Evolutionary conservation across 495 filamentous ascomycete species (phyloP), one percentile per base, ranked within the genome.

Genomic region (Xylaria acuta): DNA sequence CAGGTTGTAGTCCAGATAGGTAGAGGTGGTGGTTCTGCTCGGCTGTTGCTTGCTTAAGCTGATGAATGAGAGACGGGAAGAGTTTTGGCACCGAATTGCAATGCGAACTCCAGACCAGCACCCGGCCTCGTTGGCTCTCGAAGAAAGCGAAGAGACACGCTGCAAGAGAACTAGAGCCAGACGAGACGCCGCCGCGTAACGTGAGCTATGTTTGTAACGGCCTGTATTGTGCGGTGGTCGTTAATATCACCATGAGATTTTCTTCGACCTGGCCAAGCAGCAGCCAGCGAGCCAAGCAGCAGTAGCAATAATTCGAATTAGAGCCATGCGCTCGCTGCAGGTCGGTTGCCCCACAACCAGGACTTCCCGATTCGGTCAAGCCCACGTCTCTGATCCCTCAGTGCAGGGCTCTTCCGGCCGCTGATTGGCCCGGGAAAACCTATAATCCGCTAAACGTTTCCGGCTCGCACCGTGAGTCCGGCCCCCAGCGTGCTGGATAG

Each of bases 391-490:
- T 70, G 67, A 63, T 72, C 32, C 70, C 71, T 74, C 71, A 65
- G 62, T 53, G 53, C 41, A 64, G 36, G 60, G 22, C 18, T n/a
- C 56, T 34, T 12, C 20, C 5, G 12, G 0, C 5, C 18, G 69
- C n/a, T 77, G 38, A 79, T 79, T 79, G 77, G 77, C 40, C n/a
- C 75, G 77, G 77, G 73, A 72, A 77, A 79, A 79, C 71, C 71
- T 14, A 73, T 79, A 66, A 53, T 77, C 77, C 77, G 77, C 69
- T 67, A 73, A 71, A 73, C 77, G 74, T 56, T 69, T 74, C 73
- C 75, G 73, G 77, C 67, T 71, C 64, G 71, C 58, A 67, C 60
- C 63, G 72, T 47, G 45, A 64, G 22, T 51, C 69, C 47, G 47
- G 59, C 69, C 25, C 32, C 69, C 47, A 60, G 38, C 18, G 14